Conservation (phyloP, 2,329 filamentous ascomycete genomes). For the Thielaviopsis populi region DNA sequence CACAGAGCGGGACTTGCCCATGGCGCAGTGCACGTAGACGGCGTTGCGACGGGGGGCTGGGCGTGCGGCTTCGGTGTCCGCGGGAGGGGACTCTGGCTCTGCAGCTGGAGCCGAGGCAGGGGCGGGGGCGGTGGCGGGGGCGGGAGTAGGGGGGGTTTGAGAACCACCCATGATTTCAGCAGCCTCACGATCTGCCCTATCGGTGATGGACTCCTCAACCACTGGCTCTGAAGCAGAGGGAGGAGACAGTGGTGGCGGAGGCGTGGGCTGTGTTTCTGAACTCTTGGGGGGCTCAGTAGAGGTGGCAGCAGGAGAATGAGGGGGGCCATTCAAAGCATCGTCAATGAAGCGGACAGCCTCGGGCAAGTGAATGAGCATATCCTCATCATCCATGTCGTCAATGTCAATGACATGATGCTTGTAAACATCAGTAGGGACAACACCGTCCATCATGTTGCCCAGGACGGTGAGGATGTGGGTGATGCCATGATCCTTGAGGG, state of each 20-base stretch:
- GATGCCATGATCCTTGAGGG: slow-evolving; percentile 58
- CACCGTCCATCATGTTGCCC: slow-evolving; percentile 25
- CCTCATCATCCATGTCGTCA: slow-evolving; percentile 80
- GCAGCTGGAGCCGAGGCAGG: background rate
- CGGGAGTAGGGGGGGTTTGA: slow-evolving; percentile 9
- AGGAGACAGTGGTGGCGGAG: background rate
- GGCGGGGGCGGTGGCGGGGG: background rate
- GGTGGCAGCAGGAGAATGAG: background rate
- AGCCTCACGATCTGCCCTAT: slow-evolving; percentile 10
- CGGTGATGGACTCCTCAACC: slow-evolving; percentile 9
- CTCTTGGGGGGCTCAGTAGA: background rate
- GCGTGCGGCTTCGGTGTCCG: background rate
- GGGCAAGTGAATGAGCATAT: slow-evolving; percentile 69
- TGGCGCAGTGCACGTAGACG: slow-evolving; percentile 60
- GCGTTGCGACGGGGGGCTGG: slow-evolving; percentile 20
- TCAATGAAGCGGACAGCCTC: slow-evolving; percentile 71
- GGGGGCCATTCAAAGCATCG: slow-evolving; percentile 39
- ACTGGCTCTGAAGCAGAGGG: background rate
- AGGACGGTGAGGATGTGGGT: slow-evolving; percentile 84
- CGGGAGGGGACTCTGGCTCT: background rate
- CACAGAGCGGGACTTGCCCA: slow-evolving; percentile 89
- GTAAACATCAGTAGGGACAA: slow-evolving; percentile 31
- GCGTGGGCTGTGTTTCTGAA: background rate
- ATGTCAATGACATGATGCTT: slow-evolving; percentile 68
- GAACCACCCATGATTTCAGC: slow-evolving; percentile 7